phyloP scores from a whole-genome alignment of 345 rosid genomes.

The Aegle marmelos region DNA sequence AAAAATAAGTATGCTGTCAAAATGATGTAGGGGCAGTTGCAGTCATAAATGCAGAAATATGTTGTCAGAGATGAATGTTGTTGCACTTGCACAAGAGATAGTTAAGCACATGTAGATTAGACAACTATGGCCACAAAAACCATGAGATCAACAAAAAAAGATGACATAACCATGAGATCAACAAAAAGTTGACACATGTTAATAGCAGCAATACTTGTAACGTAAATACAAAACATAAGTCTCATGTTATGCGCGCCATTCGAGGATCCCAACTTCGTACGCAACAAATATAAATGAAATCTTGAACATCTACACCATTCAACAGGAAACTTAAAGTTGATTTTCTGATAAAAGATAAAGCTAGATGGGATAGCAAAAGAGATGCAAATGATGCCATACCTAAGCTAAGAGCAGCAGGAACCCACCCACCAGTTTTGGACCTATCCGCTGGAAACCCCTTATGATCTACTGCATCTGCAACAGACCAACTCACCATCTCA shows the following conservation, averaged over 20 bases:
- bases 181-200: not conserved
- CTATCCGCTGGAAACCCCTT: conserved; percentile 55
- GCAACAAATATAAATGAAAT: not conserved
- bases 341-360: not conserved
- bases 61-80: too few species aligned
- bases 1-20: too few species aligned
- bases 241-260: not conserved
- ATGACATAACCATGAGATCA: not conserved
- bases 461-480: conserved; percentile 56
- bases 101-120: not conserved
- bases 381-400: conserved; percentile 30
- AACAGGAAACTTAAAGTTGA: not conserved
- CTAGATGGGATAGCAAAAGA: not conserved
- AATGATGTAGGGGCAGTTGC: too few species aligned
- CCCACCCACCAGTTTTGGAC: conserved; percentile 67
- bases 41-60: too few species aligned
- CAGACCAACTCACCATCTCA: conserved; percentile 33
- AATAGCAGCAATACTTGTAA: not conserved
- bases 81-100: too few species aligned
- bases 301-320: not conserved
- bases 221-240: not conserved
- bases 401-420: conserved; percentile 59
- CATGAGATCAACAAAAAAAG: not conserved
- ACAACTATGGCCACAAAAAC: not conserved
- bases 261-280: not conserved